A percentile compares a stretch with the other conserved stretches of the same genome.
phyloP scores from a whole-genome alignment of 345 rosid species.

The Populus euphratica region DNA sequence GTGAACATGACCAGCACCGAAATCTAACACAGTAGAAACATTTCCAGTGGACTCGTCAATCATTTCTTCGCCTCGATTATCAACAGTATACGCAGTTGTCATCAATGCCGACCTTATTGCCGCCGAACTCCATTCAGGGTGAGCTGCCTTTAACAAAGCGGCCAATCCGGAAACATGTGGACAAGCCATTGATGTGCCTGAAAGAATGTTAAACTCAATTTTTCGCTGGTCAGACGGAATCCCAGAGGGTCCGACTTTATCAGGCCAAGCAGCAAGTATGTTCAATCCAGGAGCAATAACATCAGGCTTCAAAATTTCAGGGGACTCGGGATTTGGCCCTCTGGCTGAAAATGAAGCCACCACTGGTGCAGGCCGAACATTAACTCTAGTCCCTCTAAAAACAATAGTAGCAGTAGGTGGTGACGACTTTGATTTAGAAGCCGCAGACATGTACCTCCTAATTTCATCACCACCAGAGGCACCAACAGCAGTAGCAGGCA shows the following conservation, averaged over 20 bases:
- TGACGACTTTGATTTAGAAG: constrained; percentile 23
- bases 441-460: constrained; percentile 21
- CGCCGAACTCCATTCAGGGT: constrained; percentile 34
- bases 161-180: constrained; percentile 37
- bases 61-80: constrained; percentile 28
- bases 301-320: constrained; percentile 34
- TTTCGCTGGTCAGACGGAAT: constrained; percentile 14
- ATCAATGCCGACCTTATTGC: constrained; percentile 31
- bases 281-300: constrained; percentile 36
- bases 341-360: constrained; percentile 34
- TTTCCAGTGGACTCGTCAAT: constrained; percentile 33
- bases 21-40: constrained; percentile 23
- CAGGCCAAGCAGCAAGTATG: constrained; percentile 40
- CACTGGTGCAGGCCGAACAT: constrained; percentile 28
- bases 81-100: constrained; percentile 35
- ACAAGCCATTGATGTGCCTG: constrained; percentile 37
- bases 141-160: constrained; percentile 30
- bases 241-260: constrained; percentile 25
- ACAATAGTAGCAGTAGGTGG: constrained; percentile 21
- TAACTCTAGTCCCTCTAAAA: constrained; percentile 25
- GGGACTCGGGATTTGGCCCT: constrained; percentile 31
- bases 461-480: constrained; percentile 27
- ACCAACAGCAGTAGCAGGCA: constrained; percentile 32
- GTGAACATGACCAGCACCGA: constrained; percentile 33
- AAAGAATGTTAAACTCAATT: constrained; percentile 31